Evolutionary conservation across 257 asterid genomes (phyloP), one percentile per base, ranked within the genome.

Genomic region (Prunella vulgaris): DNA sequence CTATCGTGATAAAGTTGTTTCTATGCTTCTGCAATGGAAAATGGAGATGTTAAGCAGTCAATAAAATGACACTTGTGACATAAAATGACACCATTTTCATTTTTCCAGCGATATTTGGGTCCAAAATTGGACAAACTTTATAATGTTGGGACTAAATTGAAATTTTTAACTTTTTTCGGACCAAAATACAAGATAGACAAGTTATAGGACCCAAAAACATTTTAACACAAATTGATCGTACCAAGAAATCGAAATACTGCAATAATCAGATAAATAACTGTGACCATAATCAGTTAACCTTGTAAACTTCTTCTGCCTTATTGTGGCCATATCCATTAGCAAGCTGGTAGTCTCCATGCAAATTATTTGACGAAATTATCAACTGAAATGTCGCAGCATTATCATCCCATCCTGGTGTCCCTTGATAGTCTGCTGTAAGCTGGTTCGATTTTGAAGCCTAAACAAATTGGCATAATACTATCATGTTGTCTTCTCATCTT

Each of bases 291-390:
- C 22, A 68, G 15, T 65, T 75, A 76, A 92, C 98, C 92, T 81
- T 74, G 72, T 78, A 82, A 63, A 85, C 73, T 70, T 82, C 82
- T 81, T 70, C 69, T n/a, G 91, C 96, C 78, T 69, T 83, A 57
- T 59, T 81, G 71, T 63, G 87, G 15, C 94, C 98, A 60, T 87
- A 86, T 72, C 97, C 97, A 76, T 92, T 89, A 49, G 88, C 86
- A 68, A 92, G 89, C 84, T 92, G 98, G 68, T 82, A 92, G 68
- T 92, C 96, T 46, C 97, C 98, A 37, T 92, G 97, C 58, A 89
- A 65, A 79, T 60, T 74, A 78, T 83, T 85, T 15, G 87, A 78
- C 5, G 68, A 66, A 7, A 86, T 83, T 66, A 60, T 82, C 82
- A 89, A 75, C 65, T 79, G 73, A 74, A 89, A 92, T 42, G 96